These are phyloP conservation scores for Adansonia rubrostipa DNA, from an alignment of 441 rosid species.

Conservation along the genomic window DNA sequence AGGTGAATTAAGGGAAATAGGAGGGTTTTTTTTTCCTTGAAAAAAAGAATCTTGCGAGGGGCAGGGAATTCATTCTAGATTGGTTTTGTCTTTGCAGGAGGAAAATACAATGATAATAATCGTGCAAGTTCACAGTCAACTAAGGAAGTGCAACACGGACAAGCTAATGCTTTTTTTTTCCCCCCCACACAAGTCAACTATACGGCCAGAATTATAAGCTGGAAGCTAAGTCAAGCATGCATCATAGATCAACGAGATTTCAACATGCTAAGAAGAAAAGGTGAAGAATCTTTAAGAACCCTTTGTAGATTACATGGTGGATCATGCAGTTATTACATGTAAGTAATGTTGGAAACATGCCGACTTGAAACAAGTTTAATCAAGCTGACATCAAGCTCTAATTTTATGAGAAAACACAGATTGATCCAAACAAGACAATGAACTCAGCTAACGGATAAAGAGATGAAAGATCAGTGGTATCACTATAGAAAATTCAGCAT, in stretches of 20 bases:
- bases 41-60: too few relatives aligned
- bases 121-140: too few relatives aligned
- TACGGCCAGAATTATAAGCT: background rate
- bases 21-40: background rate
- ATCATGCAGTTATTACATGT: background rate
- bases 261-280: background rate
- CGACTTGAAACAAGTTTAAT: conserved; percentile 2
- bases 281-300: background rate
- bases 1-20: background rate
- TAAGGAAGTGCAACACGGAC: too few relatives aligned
- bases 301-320: background rate
- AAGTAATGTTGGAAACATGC: background rate
- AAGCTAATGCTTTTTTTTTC: background rate
- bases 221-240: background rate
- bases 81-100: background rate
- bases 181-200: background rate
- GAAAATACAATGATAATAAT: too few relatives aligned
- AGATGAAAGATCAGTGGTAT: background rate
- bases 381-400: background rate
- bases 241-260: background rate
- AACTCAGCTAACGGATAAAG: too few relatives aligned
- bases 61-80: background rate
- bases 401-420: background rate
- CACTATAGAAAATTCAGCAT: background rate
- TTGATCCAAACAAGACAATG: too few relatives aligned